phyloP scores from a whole-genome alignment of 305 asterid species.

The Euphrasia arctica region DNA sequence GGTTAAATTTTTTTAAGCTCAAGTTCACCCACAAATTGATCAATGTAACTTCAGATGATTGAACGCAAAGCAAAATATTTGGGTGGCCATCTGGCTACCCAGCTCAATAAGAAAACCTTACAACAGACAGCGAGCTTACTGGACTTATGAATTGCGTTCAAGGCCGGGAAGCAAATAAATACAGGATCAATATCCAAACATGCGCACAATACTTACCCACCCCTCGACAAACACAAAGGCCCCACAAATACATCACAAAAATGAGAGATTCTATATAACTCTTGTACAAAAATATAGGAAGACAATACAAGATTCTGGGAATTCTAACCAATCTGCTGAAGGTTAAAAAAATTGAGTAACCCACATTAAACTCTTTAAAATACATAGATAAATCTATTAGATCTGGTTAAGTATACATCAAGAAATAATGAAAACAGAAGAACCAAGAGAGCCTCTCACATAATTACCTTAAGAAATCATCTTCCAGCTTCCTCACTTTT shows the following conservation, averaged over 20 bases:
- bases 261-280: neutral
- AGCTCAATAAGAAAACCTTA: neutral
- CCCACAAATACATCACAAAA: neutral
- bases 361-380: neutral
- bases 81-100: neutral
- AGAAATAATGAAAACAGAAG: constrained; percentile 20
- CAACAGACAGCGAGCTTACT: neutral
- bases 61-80: neutral
- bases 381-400: neutral
- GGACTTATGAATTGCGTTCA: neutral
- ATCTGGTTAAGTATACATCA: constrained; percentile 8
- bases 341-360: neutral
- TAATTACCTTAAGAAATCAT: constrained; percentile 57
- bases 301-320: neutral
- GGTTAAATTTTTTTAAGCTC: neutral
- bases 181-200: neutral
- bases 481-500: constrained; percentile 59
- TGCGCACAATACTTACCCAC: neutral
- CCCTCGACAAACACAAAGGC: neutral
- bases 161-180: neutral
- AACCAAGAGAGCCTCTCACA: constrained; percentile 5
- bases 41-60: neutral
- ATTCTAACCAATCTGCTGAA: neutral
- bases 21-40: neutral
- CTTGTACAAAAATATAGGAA: neutral